Conservation (phyloP, 768 basidiomycete genomes). For the Russula abietina region DNA sequence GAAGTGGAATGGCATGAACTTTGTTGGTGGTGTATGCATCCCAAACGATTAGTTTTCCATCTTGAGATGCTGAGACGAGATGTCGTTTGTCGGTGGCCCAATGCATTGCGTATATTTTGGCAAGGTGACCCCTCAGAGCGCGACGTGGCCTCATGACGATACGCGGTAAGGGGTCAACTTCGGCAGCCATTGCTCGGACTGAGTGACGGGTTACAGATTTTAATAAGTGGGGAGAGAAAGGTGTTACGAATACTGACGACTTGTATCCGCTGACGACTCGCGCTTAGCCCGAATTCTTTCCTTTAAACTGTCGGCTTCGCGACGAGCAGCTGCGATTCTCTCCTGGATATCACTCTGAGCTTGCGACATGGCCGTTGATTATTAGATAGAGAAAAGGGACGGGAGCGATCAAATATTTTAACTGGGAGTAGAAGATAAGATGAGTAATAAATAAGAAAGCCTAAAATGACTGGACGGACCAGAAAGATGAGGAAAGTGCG, state of each 20-base stretch:
- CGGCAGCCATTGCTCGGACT: slow-evolving; percentile 99
- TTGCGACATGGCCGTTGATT: slow-evolving; percentile 58
- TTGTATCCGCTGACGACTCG: slow-evolving; percentile 97
- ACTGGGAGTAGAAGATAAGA: slow-evolving; percentile 2
- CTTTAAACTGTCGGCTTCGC: slow-evolving; percentile 95
- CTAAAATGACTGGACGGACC: slow-evolving; percentile 5
- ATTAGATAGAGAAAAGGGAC: background rate
- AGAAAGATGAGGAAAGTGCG: slow-evolving; percentile 1
- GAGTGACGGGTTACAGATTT: slow-evolving; percentile 18
- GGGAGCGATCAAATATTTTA: slow-evolving; percentile 3
- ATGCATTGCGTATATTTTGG: slow-evolving; percentile 99
- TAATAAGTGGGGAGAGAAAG: slow-evolving; percentile 19
- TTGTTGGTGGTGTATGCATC: slow-evolving; percentile 99
- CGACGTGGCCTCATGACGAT: slow-evolving; percentile 96
- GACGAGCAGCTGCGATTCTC: slow-evolving; percentile 90
- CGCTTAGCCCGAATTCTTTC: slow-evolving; percentile 97
- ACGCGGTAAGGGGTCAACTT: slow-evolving; percentile 91
- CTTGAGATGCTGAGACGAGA: slow-evolving; percentile 98
- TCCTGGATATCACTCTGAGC: slow-evolving; percentile 81
- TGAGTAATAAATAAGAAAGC: slow-evolving; percentile 3
- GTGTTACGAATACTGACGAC: slow-evolving; percentile 50
- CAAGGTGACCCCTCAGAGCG: slow-evolving; percentile 92
- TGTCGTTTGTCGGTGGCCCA: slow-evolving; percentile 97
- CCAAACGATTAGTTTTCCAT: slow-evolving; percentile 99
- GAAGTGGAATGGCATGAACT: slow-evolving; percentile 96